phyloP scores from a whole-genome alignment of 2,329 filamentous ascomycete genomes.

The Sporothrix euskadiensis region DNA sequence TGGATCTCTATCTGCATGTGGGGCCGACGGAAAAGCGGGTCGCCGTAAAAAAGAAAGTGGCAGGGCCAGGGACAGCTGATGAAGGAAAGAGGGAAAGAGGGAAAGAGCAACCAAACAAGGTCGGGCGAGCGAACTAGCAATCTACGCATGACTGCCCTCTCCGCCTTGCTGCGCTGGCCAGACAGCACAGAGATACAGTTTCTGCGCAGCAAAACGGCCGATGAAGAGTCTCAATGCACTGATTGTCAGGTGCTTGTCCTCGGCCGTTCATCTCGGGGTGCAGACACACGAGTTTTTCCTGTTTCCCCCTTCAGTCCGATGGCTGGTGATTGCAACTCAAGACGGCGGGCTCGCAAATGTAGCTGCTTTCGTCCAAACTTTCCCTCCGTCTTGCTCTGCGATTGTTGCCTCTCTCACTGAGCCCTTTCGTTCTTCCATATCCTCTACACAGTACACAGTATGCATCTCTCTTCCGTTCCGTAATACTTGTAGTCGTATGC shows the following conservation, averaged over 20 bases:
- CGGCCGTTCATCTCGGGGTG: slow-evolving; percentile 6
- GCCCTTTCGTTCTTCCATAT: no score
- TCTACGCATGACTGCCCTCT: not conserved
- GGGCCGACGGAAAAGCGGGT: slow-evolving; percentile 14
- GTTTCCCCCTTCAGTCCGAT: not conserved
- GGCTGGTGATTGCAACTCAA: not conserved
- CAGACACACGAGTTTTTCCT: not conserved
- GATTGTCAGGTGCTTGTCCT: not conserved
- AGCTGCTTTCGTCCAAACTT: slow-evolving; percentile 6
- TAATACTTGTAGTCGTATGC: slow-evolving; percentile 4
- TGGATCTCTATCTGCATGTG: not conserved
- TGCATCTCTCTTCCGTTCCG: slow-evolving; percentile 1
- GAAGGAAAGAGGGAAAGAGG: not conserved
- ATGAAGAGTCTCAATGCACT: slow-evolving; percentile 5
- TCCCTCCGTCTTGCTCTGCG: not conserved
- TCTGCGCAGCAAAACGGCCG: not conserved
- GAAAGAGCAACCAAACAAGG: not conserved
- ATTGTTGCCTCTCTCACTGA: not conserved
- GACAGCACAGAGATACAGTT: not conserved
- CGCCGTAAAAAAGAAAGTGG: not conserved
- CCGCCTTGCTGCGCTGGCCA: slow-evolving; percentile 2
- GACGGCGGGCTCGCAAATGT: not conserved
- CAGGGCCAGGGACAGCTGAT: slow-evolving; percentile 1
- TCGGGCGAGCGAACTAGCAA: slow-evolving; percentile 8
- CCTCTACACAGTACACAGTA: no score